Evolutionary conservation across 495 filamentous ascomycete genomes (phyloP).

Genomic region (Neohortaea acidophila): DNA sequence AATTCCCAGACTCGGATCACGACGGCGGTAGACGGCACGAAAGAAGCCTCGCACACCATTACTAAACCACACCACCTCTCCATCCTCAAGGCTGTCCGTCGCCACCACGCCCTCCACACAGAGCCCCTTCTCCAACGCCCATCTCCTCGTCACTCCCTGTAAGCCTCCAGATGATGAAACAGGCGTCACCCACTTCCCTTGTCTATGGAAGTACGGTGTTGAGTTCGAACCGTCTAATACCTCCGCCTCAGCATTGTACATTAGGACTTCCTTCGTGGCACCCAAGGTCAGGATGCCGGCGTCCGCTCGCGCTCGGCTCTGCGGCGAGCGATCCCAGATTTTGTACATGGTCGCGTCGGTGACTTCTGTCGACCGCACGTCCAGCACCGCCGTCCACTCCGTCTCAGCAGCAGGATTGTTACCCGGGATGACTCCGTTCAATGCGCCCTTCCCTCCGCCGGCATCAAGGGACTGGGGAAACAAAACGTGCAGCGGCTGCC

Average conservation of each 20-base stretch:
- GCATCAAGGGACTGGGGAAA: too few species aligned
- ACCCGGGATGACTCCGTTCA: too few species aligned
- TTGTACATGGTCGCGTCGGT: constrained; percentile 24
- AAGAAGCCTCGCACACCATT: constrained; percentile 74
- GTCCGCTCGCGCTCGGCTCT: constrained; percentile 18
- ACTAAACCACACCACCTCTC: constrained; percentile 70
- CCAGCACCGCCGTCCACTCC: constrained; percentile 21
- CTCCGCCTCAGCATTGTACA: constrained; percentile 50
- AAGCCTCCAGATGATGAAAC: constrained; percentile 55
- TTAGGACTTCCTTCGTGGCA: constrained; percentile 52
- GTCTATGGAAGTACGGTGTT: constrained; percentile 62
- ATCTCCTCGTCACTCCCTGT: constrained; percentile 65
- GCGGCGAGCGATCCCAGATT: constrained; percentile 22
- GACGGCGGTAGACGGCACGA: constrained; percentile 9
- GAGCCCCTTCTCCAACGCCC: constrained; percentile 50
- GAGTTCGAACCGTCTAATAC: constrained; percentile 80
- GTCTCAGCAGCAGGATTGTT: constrained; percentile 18
- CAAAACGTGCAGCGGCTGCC: constrained; percentile 36
- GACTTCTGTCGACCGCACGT: constrained; percentile 16
- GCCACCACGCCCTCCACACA: constrained; percentile 47
- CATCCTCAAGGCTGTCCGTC: constrained; percentile 43
- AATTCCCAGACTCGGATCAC: too few species aligned
- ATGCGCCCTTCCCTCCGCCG: too few species aligned
- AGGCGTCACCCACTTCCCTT: constrained; percentile 53
- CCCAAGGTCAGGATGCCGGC: constrained; percentile 36